Conservation (phyloP, 2,329 filamentous ascomycete species). For the Chaetomiaceae sp. region DNA sequence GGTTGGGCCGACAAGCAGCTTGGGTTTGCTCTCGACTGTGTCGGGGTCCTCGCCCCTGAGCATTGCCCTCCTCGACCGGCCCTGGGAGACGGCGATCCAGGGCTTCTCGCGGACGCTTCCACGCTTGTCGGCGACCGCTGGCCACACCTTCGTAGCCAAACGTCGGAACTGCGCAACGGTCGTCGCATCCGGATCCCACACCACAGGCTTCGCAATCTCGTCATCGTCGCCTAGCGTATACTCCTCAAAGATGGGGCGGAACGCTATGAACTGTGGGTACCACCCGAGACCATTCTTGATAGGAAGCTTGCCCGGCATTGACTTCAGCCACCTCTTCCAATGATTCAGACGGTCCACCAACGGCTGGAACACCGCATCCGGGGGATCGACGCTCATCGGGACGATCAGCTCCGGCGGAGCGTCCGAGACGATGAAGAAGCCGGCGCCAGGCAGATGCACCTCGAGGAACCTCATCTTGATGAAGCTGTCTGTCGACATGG, state of each 20-base stretch:
- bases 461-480: slow-evolving; percentile 6
- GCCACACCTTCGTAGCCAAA: background rate
- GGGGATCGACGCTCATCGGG: background rate
- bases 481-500: background rate
- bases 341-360: slow-evolving; percentile 2
- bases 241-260: slow-evolving; percentile 18
- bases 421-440: background rate
- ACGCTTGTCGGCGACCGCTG: background rate
- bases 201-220: background rate
- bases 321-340: slow-evolving; percentile 2
- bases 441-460: slow-evolving; percentile 15
- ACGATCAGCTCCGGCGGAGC: background rate
- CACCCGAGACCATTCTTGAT: slow-evolving; percentile 1
- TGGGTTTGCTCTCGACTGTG: background rate
- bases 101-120: background rate
- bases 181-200: background rate
- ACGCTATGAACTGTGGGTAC: slow-evolving; percentile 18
- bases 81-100: slow-evolving; percentile 8
- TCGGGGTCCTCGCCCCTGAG: background rate
- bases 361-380: background rate
- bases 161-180: slow-evolving; percentile 2
- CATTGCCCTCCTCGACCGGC: background rate
- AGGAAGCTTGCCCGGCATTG: background rate
- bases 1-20: slow-evolving; percentile 10
- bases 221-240: slow-evolving; percentile 8